Evolutionary conservation across 441 rosid species (phyloP), one percentile per base, ranked within the genome.

Genomic region (Flueggea neowawraea): DNA sequence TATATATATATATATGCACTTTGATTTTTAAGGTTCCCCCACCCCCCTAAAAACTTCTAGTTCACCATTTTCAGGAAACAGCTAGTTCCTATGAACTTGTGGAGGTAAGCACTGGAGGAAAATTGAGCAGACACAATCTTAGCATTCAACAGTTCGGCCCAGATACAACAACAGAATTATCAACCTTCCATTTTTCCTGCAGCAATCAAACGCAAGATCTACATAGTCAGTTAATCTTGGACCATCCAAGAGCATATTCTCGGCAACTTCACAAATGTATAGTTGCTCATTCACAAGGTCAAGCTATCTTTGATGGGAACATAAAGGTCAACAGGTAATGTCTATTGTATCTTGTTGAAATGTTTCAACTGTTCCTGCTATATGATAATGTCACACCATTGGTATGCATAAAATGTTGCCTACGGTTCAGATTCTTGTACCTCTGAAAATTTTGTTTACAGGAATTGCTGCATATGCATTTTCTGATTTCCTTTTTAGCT

Each of bases 261-360:
- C 84, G 77, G 36, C 98, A 93, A 70, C 89, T 93, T 68, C 98
- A 88, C 67, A 93, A 93, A 79, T 93, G 92, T 69, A 93, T 93
- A 12, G 95, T 93, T 67, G 98, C 88, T 72, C 84, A 90, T 81
- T 80, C 96, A 11, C 77, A 58, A 51, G 96, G 96, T 55, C 98
- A 88, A 78, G 92, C 92, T 48, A 96, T 93, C 67, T 90, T 93
- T 48, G 95, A 93, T 69, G 97, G 98, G 73, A 90, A 90, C 31
- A 78, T 93, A 16, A 75, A 79, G 76, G 96, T 93, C 54, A 90
- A 93, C 88, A 85, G 82, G 98, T 93, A 75, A 50, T 31, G 33
- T 14, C 16, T 17, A 2, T 54, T 9, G 28, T 5, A n/a, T 54
- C 10, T 43, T 6, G 45, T 43, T 43, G 45, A 6, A 43, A 43